Base-by-base conservation (phyloP, 306 rosid species). In the Glycine tomentella region DNA sequence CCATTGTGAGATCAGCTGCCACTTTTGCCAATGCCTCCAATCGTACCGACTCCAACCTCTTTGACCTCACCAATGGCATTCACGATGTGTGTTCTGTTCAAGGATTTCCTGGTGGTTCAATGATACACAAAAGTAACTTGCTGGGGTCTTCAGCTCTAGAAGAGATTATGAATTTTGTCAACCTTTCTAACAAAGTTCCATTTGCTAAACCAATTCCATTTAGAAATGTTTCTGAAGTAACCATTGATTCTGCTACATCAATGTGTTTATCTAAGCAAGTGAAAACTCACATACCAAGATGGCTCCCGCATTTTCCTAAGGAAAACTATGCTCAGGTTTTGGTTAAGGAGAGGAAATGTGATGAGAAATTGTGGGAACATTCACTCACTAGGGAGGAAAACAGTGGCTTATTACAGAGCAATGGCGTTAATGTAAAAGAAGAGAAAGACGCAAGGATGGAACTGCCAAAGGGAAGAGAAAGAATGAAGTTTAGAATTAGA, bases 301-400 rank as follows among this genome's bases (percentile, higher is more conserved):
- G 97, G 97, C 93, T 92, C 55, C 97, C 95, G 48, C 85, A 62
- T 62, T 83, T 88, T 38, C 96, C 96, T 5, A 73, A 79, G 0
- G 75, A 69, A 55, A 83, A 78, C 76, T 74, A 73, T 34, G 25
- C 65, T 55, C n/a, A 20, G 76, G 75, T 11, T 25, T 25, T 25
- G 77, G 16, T 55, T 55, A 77, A 71, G 49, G 87, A 72, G 75
- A 81, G 92, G 74, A 81, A 77, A 87, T 78, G 82, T 36, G 96
- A 89, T 12, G 93, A 93, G 83, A 89, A 85, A 48, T 51, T 86
- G 86, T 93, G 97, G 97, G 97, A 88, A 77, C 78, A 87, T 20
- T 25, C 57, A 6, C 72, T 51, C 74, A 59, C 13, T 2, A 8
- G 1, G 52, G 77, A 87, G 14, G 71, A 12, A 40, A 46, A 58